Percentiles rank a stretch among this genome's conserved stretches.
phyloP scores from a whole-genome alignment of 2,329 filamentous ascomycete genomes.

The Talaromyces islandicus region DNA sequence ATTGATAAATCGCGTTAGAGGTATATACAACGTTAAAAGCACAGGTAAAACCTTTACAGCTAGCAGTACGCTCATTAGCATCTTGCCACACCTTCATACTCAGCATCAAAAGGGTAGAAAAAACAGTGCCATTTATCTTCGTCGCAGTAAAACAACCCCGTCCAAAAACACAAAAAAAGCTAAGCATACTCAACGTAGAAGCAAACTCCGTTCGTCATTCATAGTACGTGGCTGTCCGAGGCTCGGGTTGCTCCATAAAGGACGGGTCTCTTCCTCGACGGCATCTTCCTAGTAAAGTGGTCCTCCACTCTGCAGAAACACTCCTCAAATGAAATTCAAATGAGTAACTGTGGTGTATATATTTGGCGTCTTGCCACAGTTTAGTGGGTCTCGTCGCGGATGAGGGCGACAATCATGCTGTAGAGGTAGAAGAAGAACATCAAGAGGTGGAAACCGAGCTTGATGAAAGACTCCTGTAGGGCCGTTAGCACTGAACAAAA shows the following conservation, averaged over 20 bases:
- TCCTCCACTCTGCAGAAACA: neutral
- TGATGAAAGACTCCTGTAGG: conserved; percentile 89
- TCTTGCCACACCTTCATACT: neutral
- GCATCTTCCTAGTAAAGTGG: neutral
- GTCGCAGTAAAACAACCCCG: neutral
- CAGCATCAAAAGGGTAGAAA: neutral
- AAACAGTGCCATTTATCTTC: conserved; percentile 3
- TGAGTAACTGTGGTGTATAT: neutral
- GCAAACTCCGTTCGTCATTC: neutral
- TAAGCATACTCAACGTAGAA: neutral
- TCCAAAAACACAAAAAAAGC: neutral
- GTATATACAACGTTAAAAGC: conserved; percentile 12
- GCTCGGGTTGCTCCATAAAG: neutral
- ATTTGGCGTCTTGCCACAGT: conserved; percentile 19
- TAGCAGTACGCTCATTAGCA: neutral
- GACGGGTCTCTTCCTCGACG: neutral
- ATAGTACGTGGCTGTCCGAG: neutral
- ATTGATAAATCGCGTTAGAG: conserved; percentile 5
- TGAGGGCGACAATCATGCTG: conserved; percentile 96
- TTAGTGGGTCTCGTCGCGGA: conserved; percentile 89
- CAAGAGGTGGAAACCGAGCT: conserved; percentile 95
- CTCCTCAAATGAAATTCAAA: neutral
- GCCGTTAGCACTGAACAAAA: conserved; percentile 9
- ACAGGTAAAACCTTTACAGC: conserved; percentile 3
- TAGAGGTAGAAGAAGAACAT: conserved; percentile 99